These are phyloP conservation scores for Sordariomycetes sp. DNA, from an alignment of 2,329 filamentous ascomycete genomes.

Conservation along the genomic window DNA sequence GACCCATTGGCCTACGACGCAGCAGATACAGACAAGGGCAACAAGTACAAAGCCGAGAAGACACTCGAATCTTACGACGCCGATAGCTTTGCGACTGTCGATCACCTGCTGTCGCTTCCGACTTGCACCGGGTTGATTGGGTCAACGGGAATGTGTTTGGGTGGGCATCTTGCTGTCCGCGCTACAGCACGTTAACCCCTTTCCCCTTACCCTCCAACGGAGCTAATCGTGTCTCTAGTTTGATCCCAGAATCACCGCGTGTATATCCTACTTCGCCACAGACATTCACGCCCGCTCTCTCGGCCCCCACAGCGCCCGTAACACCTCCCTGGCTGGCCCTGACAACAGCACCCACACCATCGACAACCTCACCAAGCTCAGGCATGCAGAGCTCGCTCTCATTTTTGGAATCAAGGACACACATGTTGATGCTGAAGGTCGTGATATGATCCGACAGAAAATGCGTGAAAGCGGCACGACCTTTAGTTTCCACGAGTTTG, in stretches of 20 bases:
- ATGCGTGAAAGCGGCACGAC: slow-evolving; percentile 65
- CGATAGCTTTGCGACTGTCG: slow-evolving; percentile 59
- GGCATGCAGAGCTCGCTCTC: slow-evolving; percentile 70
- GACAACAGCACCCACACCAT: slow-evolving; percentile 38
- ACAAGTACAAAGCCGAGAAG: slow-evolving; percentile 79
- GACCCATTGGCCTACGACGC: slow-evolving; percentile 79
- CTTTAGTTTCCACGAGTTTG: slow-evolving; percentile 80
- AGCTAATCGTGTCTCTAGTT: slow-evolving; percentile 44
- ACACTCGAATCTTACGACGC: slow-evolving; percentile 81
- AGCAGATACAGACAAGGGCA: slow-evolving; percentile 79
- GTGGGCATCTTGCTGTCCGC: slow-evolving; percentile 70
- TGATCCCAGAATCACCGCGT: slow-evolving; percentile 66
- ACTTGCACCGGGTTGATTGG: slow-evolving; percentile 79
- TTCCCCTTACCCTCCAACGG: no score
- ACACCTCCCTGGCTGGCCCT: slow-evolving; percentile 39
- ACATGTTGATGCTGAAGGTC: slow-evolving; percentile 74
- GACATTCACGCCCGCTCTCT: slow-evolving; percentile 78
- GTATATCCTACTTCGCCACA: slow-evolving; percentile 85
- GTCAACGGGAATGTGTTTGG: slow-evolving; percentile 84
- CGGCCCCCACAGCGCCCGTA: slow-evolving; percentile 62
- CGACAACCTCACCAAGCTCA: slow-evolving; percentile 53
- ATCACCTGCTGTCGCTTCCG: slow-evolving; percentile 59
- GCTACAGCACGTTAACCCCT: slow-evolving; percentile 33
- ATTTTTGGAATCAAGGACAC: slow-evolving; percentile 90
- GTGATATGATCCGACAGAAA: slow-evolving; percentile 75